Percentiles rank a stretch among this genome's conserved stretches.
Evolutionary conservation across 2,329 filamentous ascomycete species (phyloP).

Genomic region (Exserohilum rostratum): DNA sequence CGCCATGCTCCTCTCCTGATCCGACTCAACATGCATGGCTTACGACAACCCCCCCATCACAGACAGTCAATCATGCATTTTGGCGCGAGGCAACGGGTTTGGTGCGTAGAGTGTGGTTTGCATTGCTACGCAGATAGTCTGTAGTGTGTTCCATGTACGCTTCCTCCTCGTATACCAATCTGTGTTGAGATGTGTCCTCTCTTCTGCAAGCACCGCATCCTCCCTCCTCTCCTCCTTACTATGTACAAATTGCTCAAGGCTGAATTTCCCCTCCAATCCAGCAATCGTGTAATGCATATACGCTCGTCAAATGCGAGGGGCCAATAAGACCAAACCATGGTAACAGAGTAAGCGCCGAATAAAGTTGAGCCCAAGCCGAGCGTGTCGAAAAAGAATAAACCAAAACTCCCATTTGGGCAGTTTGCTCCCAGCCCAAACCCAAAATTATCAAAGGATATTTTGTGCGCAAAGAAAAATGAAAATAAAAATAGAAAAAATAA

Average conservation of each 20-base stretch:
- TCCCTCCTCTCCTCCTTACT: neutral
- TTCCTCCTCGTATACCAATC: neutral
- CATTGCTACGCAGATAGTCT: neutral
- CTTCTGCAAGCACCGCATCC: neutral
- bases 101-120: neutral
- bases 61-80: too few species aligned
- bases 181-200: too few species aligned
- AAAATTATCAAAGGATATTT: neutral
- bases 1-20: neutral
- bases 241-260: conserved; percentile 1
- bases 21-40: neutral
- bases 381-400: conserved; percentile 8
- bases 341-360: conserved; percentile 2
- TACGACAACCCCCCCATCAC: too few species aligned
- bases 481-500: conserved; percentile 9
- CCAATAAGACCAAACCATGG: conserved; percentile 3
- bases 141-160: neutral
- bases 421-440: neutral
- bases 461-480: neutral
- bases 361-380: neutral
- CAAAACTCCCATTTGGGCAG: conserved; percentile 11
- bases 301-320: conserved; percentile 26
- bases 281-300: conserved; percentile 22
- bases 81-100: too few species aligned
- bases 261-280: neutral